Conservation (phyloP, 2,329 filamentous ascomycete genomes). For the Hortaea sp. region DNA sequence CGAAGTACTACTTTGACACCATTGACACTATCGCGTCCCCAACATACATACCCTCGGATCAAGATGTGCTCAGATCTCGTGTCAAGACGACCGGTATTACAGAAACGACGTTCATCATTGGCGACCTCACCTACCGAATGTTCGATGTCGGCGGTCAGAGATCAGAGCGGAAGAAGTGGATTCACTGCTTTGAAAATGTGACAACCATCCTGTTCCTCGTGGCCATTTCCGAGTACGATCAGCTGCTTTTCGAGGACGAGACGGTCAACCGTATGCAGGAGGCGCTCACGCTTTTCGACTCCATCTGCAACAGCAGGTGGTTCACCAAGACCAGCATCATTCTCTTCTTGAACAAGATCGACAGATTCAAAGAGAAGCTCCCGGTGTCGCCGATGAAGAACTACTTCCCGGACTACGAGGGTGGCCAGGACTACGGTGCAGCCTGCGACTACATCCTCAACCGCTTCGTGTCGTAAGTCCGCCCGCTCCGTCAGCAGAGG, state of each 20-base stretch:
- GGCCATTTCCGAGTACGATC: slow-evolving; percentile 94
- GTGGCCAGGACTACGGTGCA: slow-evolving; percentile 86
- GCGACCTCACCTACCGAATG: slow-evolving; percentile 91
- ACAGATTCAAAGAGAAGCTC: slow-evolving; percentile 65
- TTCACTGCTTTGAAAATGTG: slow-evolving; percentile 97
- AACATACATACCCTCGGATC: slow-evolving; percentile 90
- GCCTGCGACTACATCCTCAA: slow-evolving; percentile 99
- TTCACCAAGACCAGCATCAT: slow-evolving; percentile 65
- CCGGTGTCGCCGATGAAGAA: slow-evolving; percentile 65
- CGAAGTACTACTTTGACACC: slow-evolving; percentile 96
- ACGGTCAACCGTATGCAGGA: slow-evolving; percentile 68
- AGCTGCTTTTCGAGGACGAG: slow-evolving; percentile 91
- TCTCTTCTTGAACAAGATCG: slow-evolving; percentile 66
- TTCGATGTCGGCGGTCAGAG: slow-evolving; percentile 94
- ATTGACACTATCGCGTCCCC: slow-evolving; percentile 82
- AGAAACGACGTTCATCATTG: slow-evolving; percentile 91
- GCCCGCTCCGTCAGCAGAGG: not conserved
- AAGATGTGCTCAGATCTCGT: slow-evolving; percentile 89
- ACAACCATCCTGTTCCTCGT: slow-evolving; percentile 94
- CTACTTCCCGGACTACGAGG: slow-evolving; percentile 73
- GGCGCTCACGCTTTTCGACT: slow-evolving; percentile 60
- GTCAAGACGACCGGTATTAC: slow-evolving; percentile 97
- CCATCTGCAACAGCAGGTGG: slow-evolving; percentile 63
- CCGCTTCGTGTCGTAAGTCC: slow-evolving; percentile 63
- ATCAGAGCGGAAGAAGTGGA: slow-evolving; percentile 98